phyloP scores from a whole-genome alignment of 148 eudicot species.

The Agrostemma githago region DNA sequence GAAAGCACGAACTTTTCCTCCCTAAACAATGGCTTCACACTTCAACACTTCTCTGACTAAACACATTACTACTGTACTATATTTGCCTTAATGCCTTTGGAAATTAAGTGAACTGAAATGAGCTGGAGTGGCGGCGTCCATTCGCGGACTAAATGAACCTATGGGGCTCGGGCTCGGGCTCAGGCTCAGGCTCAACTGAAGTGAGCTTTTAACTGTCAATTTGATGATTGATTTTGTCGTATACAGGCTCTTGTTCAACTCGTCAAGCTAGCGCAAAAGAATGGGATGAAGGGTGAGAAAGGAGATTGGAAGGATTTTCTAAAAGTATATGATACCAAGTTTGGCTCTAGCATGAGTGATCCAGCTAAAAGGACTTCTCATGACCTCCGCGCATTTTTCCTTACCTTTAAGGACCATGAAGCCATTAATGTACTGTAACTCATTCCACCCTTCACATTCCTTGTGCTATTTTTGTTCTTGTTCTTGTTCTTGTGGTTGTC shows the following conservation, averaged over 20 bases:
- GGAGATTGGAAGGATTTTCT: conserved; percentile 91
- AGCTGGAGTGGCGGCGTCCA: too few relatives aligned
- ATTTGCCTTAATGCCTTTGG: too few relatives aligned
- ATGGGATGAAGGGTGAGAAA: conserved; percentile 62
- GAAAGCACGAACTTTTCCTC: too few relatives aligned
- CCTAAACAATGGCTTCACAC: too few relatives aligned
- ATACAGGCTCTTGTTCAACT: conserved; percentile 60
- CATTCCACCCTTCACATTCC: neutral
- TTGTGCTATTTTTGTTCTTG: neutral
- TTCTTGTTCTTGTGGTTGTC: neutral
- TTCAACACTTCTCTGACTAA: too few relatives aligned
- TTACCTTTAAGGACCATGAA: conserved; percentile 52
- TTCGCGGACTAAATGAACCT: too few relatives aligned
- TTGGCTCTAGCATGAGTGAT: conserved; percentile 78
- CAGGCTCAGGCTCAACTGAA: too few relatives aligned
- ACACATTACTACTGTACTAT: too few relatives aligned
- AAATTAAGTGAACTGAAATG: too few relatives aligned
- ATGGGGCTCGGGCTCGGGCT: too few relatives aligned
- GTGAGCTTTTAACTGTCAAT: too few relatives aligned
- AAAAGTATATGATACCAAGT: conserved; percentile 46
- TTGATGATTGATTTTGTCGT: neutral
- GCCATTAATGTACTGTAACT: conserved; percentile 65
- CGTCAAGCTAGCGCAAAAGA: conserved; percentile 70
- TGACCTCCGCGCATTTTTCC: conserved; percentile 52
- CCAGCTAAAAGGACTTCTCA: conserved; percentile 58